Evolutionary conservation across 2,329 filamentous ascomycete genomes (phyloP).

Genomic region (Fusarium falciforme): DNA sequence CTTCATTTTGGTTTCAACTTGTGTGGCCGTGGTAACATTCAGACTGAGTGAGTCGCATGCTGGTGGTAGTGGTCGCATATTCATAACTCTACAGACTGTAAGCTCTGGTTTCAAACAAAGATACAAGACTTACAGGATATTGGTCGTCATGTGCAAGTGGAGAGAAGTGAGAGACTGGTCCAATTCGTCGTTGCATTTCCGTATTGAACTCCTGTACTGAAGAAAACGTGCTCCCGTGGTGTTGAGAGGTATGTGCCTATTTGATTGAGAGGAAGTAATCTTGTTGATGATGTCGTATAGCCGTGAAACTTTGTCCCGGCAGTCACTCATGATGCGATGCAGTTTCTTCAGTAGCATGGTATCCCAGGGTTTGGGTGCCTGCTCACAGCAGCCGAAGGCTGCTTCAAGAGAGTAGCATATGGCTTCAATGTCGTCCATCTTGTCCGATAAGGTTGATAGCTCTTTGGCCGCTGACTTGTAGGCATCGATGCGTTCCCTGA

Average conservation of each 20-base stretch:
- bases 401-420: slow-evolving; percentile 11
- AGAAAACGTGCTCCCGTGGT: slow-evolving; percentile 8
- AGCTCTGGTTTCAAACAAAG: not conserved
- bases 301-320: not conserved
- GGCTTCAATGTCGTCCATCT: slow-evolving; percentile 14
- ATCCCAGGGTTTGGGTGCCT: slow-evolving; percentile 6
- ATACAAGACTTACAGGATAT: not conserved
- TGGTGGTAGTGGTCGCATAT: not conserved
- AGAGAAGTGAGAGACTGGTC: slow-evolving; percentile 5
- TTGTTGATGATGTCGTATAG: not conserved
- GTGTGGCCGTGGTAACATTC: not conserved
- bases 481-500: slow-evolving; percentile 5
- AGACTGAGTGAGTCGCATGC: not conserved
- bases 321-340: slow-evolving; percentile 4
- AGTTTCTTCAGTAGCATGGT: slow-evolving; percentile 2
- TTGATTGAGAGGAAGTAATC: not conserved
- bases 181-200: not conserved
- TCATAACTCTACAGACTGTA: not conserved
- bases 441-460: slow-evolving; percentile 1
- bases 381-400: not conserved
- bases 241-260: not conserved
- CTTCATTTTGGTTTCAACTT: not conserved
- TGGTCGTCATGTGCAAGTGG: slow-evolving; percentile 17
- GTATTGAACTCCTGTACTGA: slow-evolving; percentile 3
- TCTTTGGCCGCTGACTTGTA: slow-evolving; percentile 25